Percentiles rank a stretch among this genome's conserved stretches.
Conservation (phyloP, 2,329 filamentous ascomycete species). For the Drechslerella stenobrocha region DNA sequence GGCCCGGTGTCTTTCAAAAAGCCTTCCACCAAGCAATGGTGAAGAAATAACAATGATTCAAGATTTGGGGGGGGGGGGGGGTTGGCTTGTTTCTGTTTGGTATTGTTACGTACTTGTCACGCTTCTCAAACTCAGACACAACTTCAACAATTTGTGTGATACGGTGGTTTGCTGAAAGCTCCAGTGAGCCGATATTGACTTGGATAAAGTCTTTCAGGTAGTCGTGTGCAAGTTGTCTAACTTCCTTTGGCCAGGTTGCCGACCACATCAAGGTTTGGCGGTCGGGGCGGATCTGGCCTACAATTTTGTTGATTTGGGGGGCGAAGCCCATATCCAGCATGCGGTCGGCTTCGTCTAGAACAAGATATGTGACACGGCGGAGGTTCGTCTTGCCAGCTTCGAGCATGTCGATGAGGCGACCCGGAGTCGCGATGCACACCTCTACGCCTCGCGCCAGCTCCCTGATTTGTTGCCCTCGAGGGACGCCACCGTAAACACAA, state of each 20-base stretch:
- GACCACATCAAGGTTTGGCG: conserved; percentile 95
- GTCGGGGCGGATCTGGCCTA: conserved; percentile 86
- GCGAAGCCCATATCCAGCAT: conserved; percentile 99
- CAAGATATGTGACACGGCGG: conserved; percentile 84
- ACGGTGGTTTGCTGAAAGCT: conserved; percentile 95
- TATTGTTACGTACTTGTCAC: conserved; percentile 67
- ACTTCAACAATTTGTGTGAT: conserved; percentile 94
- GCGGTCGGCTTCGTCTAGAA: conserved; percentile 93
- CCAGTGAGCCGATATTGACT: conserved; percentile 96
- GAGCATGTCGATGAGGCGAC: conserved; percentile 92
- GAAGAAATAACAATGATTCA: conserved; percentile 61
- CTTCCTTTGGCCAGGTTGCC: conserved; percentile 90
- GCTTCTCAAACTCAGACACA: conserved; percentile 90
- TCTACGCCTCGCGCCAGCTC: conserved; percentile 94
- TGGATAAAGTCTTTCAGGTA: conserved; percentile 93
- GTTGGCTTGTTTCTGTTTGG: not conserved
- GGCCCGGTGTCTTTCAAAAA: no score
- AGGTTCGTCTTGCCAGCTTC: conserved; percentile 92
- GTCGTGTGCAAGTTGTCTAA: conserved; percentile 90
- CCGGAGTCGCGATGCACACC: conserved; percentile 97
- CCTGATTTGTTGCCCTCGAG: conserved; percentile 94
- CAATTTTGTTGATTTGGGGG: conserved; percentile 95
- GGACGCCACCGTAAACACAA: conserved; percentile 98
- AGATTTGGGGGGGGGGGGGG: no score
- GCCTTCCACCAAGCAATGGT: no score